phyloP scores from a whole-genome alignment of 2,329 filamentous ascomycete species.

The Microsporum audouinii region DNA sequence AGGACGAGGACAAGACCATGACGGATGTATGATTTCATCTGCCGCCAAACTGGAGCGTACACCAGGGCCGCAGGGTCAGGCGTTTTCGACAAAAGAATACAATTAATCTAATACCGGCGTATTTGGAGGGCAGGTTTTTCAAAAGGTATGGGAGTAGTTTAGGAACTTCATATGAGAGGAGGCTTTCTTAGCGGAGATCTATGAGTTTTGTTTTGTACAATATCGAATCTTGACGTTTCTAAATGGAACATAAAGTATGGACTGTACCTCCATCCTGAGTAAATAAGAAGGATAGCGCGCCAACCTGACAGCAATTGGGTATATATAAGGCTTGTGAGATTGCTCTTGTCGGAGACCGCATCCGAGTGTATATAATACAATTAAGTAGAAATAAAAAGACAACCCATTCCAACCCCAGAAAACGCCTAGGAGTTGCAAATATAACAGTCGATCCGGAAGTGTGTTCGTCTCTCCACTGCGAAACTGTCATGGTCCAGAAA shows the following conservation, averaged over 20 bases:
- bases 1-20: constrained; percentile 34
- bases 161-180: neutral
- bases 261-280: constrained; percentile 6
- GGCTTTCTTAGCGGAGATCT: constrained; percentile 12
- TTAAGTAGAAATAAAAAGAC: constrained; percentile 7
- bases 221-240: constrained; percentile 6
- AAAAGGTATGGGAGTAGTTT: neutral
- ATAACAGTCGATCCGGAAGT: constrained; percentile 2
- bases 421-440: constrained; percentile 3
- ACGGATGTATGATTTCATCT: constrained; percentile 26
- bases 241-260: neutral
- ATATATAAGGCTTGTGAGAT: neutral
- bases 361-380: constrained; percentile 16
- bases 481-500: constrained; percentile 12
- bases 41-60: neutral
- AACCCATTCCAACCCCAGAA: constrained; percentile 1
- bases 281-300: constrained; percentile 1
- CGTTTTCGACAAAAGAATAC: neutral
- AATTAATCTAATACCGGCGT: neutral
- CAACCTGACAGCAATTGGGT: neutral
- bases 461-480: neutral
- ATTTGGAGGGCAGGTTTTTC: neutral
- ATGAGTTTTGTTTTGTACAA: constrained; percentile 12
- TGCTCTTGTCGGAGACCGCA: neutral
- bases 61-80: neutral